Percentiles rank a stretch among this genome's conserved stretches.
These are phyloP conservation scores for Leccinum rimulosum DNA, from an alignment of 768 basidiomycete genomes.

Conservation along the genomic window DNA sequence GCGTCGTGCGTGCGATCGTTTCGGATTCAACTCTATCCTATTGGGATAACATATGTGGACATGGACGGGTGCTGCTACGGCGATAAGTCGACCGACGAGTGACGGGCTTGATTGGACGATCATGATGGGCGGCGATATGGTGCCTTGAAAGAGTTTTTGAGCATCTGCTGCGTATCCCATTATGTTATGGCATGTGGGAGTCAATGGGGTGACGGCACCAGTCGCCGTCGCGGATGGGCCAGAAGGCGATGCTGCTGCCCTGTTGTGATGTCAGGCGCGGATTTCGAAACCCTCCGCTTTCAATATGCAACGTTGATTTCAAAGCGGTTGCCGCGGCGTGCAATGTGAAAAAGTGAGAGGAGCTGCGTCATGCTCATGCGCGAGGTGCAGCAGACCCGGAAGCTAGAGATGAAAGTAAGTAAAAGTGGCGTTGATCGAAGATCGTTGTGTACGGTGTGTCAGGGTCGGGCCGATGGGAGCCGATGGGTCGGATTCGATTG, in stretches of 20 bases:
- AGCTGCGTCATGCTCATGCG: neutral
- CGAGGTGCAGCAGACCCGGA: neutral
- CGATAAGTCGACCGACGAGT: slow-evolving; percentile 1
- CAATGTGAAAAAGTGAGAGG: too few relatives aligned
- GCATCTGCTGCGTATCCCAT: neutral
- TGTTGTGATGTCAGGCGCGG: neutral
- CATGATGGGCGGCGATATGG: slow-evolving; percentile 9
- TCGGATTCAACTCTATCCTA: neutral
- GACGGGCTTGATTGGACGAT: neutral
- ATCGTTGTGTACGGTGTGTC: neutral
- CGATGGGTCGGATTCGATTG: neutral
- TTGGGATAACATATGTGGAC: neutral
- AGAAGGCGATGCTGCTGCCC: neutral
- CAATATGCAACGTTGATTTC: neutral
- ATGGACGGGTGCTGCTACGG: neutral
- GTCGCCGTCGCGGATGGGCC: neutral
- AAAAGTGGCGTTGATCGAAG: neutral
- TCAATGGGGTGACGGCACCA: neutral
- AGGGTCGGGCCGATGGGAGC: neutral
- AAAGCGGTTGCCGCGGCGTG: neutral
- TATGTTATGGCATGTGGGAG: neutral
- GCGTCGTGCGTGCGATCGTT: neutral
- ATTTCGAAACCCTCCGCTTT: neutral
- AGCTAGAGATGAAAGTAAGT: neutral
- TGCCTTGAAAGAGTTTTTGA: neutral